These are phyloP conservation scores for Arthrocladium fulminans DNA, from an alignment of 2,329 filamentous ascomycete species.

Conservation along the genomic window DNA sequence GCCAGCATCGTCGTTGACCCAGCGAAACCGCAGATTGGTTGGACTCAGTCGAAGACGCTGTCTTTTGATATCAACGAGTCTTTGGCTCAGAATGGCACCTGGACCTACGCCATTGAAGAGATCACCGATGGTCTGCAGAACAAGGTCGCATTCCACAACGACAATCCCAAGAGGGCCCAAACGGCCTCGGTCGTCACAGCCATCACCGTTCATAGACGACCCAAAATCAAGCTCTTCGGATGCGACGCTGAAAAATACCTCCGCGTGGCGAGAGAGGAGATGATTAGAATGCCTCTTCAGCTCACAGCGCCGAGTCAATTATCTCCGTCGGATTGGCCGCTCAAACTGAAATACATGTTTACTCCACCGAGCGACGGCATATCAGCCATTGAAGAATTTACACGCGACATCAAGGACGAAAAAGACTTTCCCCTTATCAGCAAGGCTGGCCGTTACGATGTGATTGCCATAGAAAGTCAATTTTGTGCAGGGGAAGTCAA, in stretches of 20 bases:
- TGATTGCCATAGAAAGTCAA: slow-evolving; percentile 69
- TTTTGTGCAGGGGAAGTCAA: slow-evolving; percentile 80
- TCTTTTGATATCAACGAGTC: slow-evolving; percentile 84
- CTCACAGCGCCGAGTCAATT: slow-evolving; percentile 50
- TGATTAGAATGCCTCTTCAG: slow-evolving; percentile 56
- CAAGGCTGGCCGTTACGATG: slow-evolving; percentile 74
- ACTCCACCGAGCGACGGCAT: slow-evolving; percentile 66
- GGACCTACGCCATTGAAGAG: slow-evolving; percentile 86
- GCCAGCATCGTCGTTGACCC: slow-evolving; percentile 55
- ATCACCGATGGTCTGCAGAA: slow-evolving; percentile 89
- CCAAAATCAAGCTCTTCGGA: slow-evolving; percentile 59
- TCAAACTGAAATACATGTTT: slow-evolving; percentile 73
- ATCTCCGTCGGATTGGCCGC: slow-evolving; percentile 52
- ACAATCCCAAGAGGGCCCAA: slow-evolving; percentile 29
- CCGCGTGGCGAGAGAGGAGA: slow-evolving; percentile 67
- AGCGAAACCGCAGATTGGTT: slow-evolving; percentile 50
- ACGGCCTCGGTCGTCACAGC: slow-evolving; percentile 63
- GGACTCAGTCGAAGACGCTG: slow-evolving; percentile 69
- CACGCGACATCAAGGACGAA: slow-evolving; percentile 33
- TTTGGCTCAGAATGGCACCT: slow-evolving; percentile 66
- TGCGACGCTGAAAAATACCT: slow-evolving; percentile 75
- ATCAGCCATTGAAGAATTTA: slow-evolving; percentile 49
- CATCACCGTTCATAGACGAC: slow-evolving; percentile 80
- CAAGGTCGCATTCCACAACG: slow-evolving; percentile 56
- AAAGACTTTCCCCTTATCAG: slow-evolving; percentile 51